Evolutionary conservation across 208 protist genomes (phyloP).

Genomic region (Leishmania tropica): DNA sequence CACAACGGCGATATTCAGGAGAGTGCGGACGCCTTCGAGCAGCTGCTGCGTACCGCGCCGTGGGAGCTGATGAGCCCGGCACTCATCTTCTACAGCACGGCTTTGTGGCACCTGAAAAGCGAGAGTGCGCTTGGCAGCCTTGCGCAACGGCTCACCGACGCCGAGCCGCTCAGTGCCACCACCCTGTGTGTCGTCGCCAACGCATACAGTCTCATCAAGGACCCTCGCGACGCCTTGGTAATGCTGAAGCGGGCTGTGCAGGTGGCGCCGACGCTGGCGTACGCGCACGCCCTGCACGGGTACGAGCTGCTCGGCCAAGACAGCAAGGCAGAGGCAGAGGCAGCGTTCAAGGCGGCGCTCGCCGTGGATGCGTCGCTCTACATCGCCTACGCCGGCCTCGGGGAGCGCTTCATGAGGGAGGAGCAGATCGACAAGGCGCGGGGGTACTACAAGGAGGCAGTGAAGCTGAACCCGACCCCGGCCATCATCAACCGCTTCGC

Average conservation of each 20-base stretch:
- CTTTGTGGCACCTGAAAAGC: conserved; percentile 95
- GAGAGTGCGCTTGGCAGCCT: conserved; percentile 82
- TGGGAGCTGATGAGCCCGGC: conserved; percentile 60
- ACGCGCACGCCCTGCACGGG: conserved; percentile 94
- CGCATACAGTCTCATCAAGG: conserved; percentile 94
- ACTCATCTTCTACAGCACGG: conserved; percentile 95
- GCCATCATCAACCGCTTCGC: conserved; percentile 80
- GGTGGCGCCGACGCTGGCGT: conserved; percentile 85
- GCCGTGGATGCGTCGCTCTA: conserved; percentile 92
- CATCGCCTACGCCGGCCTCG: conserved; percentile 97
- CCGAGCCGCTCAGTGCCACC: conserved; percentile 83
- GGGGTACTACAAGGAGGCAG: conserved; percentile 90
- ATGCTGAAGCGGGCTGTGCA: conserved; percentile 95
- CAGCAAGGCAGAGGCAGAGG: conserved; percentile 90
- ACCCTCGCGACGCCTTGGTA: conserved; percentile 93
- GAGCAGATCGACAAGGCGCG: conserved; percentile 91
- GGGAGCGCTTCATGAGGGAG: conserved; percentile 91
- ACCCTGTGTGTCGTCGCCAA: conserved; percentile 95
- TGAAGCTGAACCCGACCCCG: conserved; percentile 83
- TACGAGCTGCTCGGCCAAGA: conserved; percentile 96
- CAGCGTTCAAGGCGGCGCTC: conserved; percentile 92
- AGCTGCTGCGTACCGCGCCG: conserved; percentile 45
- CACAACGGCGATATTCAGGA: conserved; percentile 76
- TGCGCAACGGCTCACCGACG: conserved; percentile 90
- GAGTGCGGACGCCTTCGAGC: conserved; percentile 52